Evolutionary conservation across 768 basidiomycete species (phyloP).

Genomic region (Dentipellis fragilis): DNA sequence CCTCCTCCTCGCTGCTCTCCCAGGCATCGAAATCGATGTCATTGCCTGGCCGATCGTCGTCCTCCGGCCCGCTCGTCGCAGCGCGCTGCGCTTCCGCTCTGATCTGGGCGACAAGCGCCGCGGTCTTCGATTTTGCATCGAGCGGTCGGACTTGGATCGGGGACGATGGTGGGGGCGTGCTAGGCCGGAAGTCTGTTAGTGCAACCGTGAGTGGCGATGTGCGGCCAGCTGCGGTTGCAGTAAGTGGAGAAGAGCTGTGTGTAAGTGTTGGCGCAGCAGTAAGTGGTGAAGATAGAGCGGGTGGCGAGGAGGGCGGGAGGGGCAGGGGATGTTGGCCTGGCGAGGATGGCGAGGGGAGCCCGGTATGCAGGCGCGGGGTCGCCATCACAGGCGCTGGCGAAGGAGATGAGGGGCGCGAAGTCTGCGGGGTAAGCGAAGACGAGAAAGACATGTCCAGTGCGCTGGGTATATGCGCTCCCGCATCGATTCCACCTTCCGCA

Average conservation of each 20-base stretch:
- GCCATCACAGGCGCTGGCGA: background rate
- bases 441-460: background rate
- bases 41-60: slow-evolving; percentile 23
- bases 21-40: slow-evolving; percentile 30
- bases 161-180: slow-evolving; percentile 16
- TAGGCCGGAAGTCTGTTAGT: slow-evolving; percentile 4
- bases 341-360: slow-evolving; percentile 2
- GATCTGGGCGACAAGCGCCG: slow-evolving; percentile 52
- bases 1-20: slow-evolving; percentile 20
- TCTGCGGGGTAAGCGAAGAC: background rate
- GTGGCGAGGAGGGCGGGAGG: background rate
- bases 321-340: background rate
- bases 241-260: too few species aligned
- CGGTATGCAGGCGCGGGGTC: background rate
- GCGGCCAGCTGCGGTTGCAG: too few species aligned
- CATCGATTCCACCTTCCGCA: background rate
- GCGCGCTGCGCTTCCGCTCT: slow-evolving; percentile 25
- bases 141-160: slow-evolving; percentile 22
- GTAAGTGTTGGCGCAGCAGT: too few species aligned
- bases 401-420: background rate
- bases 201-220: background rate
- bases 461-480: background rate
- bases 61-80: slow-evolving; percentile 35
- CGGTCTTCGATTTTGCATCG: slow-evolving; percentile 34
- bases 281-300: too few species aligned